Evolutionary conservation across 169 alveolate species (phyloP).

Genomic region (Sarcocystis neurona): DNA sequence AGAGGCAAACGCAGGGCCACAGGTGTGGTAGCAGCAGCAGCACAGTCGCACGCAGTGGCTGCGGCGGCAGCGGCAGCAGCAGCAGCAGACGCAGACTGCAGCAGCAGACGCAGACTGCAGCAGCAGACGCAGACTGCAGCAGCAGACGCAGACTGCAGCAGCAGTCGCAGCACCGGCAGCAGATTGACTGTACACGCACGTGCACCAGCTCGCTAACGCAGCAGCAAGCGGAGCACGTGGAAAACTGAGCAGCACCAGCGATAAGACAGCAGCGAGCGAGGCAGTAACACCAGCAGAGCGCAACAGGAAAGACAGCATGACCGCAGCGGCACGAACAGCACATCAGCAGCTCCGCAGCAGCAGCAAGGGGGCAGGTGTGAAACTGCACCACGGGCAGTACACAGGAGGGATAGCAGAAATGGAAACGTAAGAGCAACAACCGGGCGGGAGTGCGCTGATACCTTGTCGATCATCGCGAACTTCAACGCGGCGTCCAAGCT

Average conservation of each 20-base stretch:
- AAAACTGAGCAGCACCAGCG: neutral
- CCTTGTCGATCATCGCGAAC: constrained; percentile 45
- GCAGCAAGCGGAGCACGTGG: neutral
- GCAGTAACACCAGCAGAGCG: neutral
- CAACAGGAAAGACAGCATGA: neutral
- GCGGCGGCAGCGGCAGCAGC: too few relatives aligned
- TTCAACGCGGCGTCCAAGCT: neutral
- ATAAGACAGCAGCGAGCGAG: neutral
- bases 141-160: neutral
- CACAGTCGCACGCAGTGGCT: too few relatives aligned
- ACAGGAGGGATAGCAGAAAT: neutral
- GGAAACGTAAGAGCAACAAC: neutral
- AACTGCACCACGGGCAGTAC: neutral
- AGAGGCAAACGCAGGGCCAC: neutral
- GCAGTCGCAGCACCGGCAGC: neutral
- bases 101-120: neutral
- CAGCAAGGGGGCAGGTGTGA: neutral
- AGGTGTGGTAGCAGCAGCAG: neutral
- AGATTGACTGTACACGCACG: neutral
- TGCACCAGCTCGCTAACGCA: neutral
- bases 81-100: neutral
- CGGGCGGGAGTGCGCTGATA: neutral
- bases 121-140: neutral
- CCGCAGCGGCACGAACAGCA: neutral
- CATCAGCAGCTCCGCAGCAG: neutral